phyloP scores from a whole-genome alignment of 2,329 filamentous ascomycete genomes.

The Thielaviopsis euricoi region DNA sequence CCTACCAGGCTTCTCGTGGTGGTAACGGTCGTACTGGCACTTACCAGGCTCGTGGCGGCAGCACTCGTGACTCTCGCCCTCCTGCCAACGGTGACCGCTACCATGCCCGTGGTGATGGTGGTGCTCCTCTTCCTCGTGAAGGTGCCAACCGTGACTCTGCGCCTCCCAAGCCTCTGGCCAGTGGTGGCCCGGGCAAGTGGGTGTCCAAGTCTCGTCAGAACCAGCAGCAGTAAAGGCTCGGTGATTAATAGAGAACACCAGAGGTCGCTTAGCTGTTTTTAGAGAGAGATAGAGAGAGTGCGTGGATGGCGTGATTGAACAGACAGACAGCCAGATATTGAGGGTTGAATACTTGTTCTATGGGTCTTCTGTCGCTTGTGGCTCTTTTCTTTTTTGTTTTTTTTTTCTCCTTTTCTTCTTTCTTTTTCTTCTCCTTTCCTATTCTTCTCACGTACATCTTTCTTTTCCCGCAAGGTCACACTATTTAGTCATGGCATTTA shows the following conservation, averaged over 20 bases:
- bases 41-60: neutral
- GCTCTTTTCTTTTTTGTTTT: neutral
- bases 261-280: neutral
- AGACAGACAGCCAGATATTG: neutral
- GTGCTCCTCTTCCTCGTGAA: conserved; percentile 73
- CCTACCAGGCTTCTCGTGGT: conserved; percentile 3
- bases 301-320: neutral
- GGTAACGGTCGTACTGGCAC: neutral
- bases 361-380: neutral
- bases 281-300: neutral
- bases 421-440: neutral
- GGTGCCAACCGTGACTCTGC: conserved; percentile 19
- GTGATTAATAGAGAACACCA: neutral
- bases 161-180: conserved; percentile 31
- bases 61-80: conserved; percentile 56
- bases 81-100: conserved; percentile 71
- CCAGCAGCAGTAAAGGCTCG: conserved; percentile 18
- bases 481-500: neutral
- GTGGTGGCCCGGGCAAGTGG: conserved; percentile 40
- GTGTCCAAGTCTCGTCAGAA: conserved; percentile 29
- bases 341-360: conserved; percentile 4
- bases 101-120: conserved; percentile 76
- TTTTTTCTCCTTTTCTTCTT: neutral
- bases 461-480: neutral
- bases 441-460: neutral